phyloP scores from a whole-genome alignment of 2,329 filamentous ascomycete genomes.

The Neonectria hederae region DNA sequence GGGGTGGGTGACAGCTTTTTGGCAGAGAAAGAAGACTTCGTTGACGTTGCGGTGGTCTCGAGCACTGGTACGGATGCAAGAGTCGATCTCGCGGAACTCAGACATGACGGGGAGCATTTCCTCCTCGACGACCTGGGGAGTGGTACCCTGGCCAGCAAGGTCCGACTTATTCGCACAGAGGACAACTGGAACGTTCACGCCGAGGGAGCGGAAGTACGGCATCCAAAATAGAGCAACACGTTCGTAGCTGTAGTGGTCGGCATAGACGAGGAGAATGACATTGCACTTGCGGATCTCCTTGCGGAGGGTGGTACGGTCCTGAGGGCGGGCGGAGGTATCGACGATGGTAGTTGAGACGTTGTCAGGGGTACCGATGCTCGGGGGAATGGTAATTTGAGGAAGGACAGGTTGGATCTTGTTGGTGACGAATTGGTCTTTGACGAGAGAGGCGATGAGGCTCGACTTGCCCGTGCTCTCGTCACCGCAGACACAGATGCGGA shows the following conservation, averaged over 20 bases:
- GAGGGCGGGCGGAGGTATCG: conserved; percentile 94
- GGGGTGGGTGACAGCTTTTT: conserved; percentile 97
- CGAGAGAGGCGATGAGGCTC: conserved; percentile 91
- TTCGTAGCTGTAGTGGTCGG: conserved; percentile 99
- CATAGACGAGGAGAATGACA: conserved; percentile 95
- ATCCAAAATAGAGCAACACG: conserved; percentile 97
- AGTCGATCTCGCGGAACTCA: conserved; percentile 98
- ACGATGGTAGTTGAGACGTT: conserved; percentile 98
- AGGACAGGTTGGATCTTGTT: conserved; percentile 95
- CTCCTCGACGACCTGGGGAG: conserved; percentile 88
- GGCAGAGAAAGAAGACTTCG: conserved; percentile 96
- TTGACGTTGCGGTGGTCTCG: conserved; percentile 94
- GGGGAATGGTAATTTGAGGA: conserved; percentile 93
- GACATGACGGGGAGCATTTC: conserved; percentile 99
- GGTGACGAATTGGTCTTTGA: conserved; percentile 96
- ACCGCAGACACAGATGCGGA: conserved; percentile 95
- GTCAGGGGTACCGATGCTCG: conserved; percentile 90
- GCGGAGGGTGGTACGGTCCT: conserved; percentile 88
- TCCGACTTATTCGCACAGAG: conserved; percentile 99
- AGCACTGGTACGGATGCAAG: conserved; percentile 93
- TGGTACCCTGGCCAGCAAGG: conserved; percentile 76
- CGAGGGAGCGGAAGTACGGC: conserved; percentile 95
- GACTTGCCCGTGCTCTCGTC: conserved; percentile 97
- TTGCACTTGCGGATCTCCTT: conserved; percentile 97
- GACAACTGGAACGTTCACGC: conserved; percentile 98